A percentile compares a stretch with the other conserved stretches of the same genome.
phyloP scores from a whole-genome alignment of 805 yeast genomes.

The Candida tibetensis region DNA sequence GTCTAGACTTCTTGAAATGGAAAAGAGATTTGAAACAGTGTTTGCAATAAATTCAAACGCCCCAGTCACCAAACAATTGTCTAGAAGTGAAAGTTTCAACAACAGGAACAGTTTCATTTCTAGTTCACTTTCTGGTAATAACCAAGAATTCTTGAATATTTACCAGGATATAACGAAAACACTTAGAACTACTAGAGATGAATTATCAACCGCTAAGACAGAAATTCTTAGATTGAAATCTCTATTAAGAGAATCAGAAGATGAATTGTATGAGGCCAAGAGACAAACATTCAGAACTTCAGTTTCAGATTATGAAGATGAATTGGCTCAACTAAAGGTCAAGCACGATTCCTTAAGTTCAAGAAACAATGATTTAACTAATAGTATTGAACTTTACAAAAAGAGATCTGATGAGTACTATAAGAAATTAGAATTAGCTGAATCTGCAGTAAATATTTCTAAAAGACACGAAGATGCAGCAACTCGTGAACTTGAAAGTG shows the following conservation, averaged over 20 bases:
- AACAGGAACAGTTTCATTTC: constrained; percentile 18
- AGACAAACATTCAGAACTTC: constrained; percentile 41
- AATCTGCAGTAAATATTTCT: constrained; percentile 63
- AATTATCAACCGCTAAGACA: constrained; percentile 38
- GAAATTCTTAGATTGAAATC: constrained; percentile 42
- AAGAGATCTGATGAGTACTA: constrained; percentile 71
- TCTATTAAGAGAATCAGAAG: constrained; percentile 42
- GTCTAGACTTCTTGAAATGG: constrained; percentile 31
- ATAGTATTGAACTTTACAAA: constrained; percentile 60
- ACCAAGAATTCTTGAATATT: constrained; percentile 46
- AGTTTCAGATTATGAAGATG: constrained; percentile 34
- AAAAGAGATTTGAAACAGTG: constrained; percentile 24
- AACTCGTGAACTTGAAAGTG: constrained; percentile 47
- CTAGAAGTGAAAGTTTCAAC: constrained; percentile 36
- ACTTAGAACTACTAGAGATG: constrained; percentile 42
- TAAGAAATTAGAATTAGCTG: constrained; percentile 73
- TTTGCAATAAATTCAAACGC: constrained; percentile 13
- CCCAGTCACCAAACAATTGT: constrained; percentile 11
- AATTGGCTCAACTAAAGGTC: constrained; percentile 49
- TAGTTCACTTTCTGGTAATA: constrained; percentile 25
- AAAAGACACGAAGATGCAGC: constrained; percentile 58
- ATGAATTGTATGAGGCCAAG: constrained; percentile 40
- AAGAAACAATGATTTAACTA: constrained; percentile 55
- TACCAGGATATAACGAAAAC: constrained; percentile 51
- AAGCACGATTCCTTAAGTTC: constrained; percentile 54